Evolutionary conservation across 225 moss, liverwort and hornwort genomes (phyloP).

Genomic region (Polytrichum commune): DNA sequence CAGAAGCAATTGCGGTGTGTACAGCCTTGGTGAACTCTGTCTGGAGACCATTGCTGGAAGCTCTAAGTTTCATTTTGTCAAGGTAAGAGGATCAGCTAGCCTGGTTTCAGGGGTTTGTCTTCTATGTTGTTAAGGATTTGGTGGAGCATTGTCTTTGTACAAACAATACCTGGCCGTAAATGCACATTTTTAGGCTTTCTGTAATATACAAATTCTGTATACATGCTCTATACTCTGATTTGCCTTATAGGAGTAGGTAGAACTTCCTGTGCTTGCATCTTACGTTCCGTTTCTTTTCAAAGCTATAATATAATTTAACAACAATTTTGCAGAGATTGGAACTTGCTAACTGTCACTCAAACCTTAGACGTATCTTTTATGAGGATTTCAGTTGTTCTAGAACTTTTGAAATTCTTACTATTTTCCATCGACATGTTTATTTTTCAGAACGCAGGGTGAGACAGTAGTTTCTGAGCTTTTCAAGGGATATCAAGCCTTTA

Average conservation of each 20-base stretch:
- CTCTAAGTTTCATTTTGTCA: slow-evolving; percentile 78
- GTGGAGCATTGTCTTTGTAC: neutral
- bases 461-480: slow-evolving; percentile 85
- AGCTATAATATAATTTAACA: too few relatives aligned
- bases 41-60: slow-evolving; percentile 86
- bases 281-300: too few relatives aligned
- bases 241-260: too few relatives aligned
- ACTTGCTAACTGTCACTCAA: too few relatives aligned
- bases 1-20: slow-evolving; percentile 63
- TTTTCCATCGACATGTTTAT: neutral
- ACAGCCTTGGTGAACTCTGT: slow-evolving; percentile 74
- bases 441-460: slow-evolving; percentile 77
- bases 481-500: slow-evolving; percentile 96
- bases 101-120: neutral
- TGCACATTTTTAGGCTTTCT: neutral
- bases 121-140: neutral
- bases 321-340: too few relatives aligned
- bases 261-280: too few relatives aligned
- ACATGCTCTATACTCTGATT: too few relatives aligned
- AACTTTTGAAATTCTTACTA: too few relatives aligned
- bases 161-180: too few relatives aligned
- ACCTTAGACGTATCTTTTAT: too few relatives aligned
- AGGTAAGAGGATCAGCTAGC: slow-evolving; percentile 29
- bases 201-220: too few relatives aligned
- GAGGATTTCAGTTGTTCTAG: too few relatives aligned